Evolutionary conservation across 805 yeast genomes (phyloP).

Genomic region (Saturnispora hagleri): DNA sequence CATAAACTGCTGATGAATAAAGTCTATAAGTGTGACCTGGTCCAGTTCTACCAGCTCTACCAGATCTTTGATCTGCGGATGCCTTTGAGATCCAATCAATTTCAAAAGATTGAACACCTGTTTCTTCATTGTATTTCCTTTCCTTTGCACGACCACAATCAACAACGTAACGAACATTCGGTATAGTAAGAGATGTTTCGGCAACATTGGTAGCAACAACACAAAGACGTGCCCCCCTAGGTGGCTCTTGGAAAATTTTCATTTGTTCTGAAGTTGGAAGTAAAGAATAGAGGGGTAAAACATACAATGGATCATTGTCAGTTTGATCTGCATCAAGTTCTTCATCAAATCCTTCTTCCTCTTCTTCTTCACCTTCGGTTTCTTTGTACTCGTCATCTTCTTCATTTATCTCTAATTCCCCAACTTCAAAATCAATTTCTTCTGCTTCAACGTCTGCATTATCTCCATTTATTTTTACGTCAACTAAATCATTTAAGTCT

Average conservation of each 20-base stretch:
- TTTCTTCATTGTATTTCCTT: constrained; percentile 67
- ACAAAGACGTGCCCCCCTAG: constrained; percentile 77
- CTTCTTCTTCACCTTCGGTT: constrained; percentile 40
- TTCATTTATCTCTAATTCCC: constrained; percentile 30
- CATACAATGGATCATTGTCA: constrained; percentile 72
- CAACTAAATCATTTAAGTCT: constrained; percentile 27
- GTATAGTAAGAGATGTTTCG: constrained; percentile 93
- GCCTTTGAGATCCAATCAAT: constrained; percentile 92
- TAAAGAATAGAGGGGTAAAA: constrained; percentile 84
- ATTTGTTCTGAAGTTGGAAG: constrained; percentile 93
- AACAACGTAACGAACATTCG: constrained; percentile 88
- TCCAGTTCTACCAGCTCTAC: constrained; percentile 90
- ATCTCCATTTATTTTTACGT: constrained; percentile 44
- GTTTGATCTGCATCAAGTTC: constrained; percentile 60
- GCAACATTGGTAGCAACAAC: constrained; percentile 97
- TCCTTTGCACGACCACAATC: constrained; percentile 95
- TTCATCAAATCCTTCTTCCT: constrained; percentile 68
- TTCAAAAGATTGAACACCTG: constrained; percentile 89
- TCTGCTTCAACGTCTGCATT: constrained; percentile 76
- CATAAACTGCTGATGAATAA: constrained; percentile 89
- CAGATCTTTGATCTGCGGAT: constrained; percentile 79
- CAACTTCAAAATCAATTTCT: constrained; percentile 60
- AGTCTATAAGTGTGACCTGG: constrained; percentile 96
- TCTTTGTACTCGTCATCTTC: constrained; percentile 33
- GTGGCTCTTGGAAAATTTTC: constrained; percentile 83